Evolutionary conservation across 352 stramenopile genomes (phyloP).

Genomic region (Poterioochromonas sp.): DNA sequence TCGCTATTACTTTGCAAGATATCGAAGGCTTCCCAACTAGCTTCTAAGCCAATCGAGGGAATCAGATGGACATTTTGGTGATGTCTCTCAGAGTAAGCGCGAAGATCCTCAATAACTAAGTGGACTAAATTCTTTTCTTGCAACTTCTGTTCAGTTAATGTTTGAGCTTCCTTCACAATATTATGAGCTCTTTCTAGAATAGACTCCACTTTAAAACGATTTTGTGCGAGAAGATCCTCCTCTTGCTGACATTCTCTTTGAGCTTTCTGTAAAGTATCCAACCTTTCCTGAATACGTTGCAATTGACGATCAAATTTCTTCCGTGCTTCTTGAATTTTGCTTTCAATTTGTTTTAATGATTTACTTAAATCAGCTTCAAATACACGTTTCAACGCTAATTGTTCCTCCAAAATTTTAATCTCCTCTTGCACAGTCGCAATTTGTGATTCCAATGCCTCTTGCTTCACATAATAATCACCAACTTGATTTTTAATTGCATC

Average conservation of each 20-base stretch:
- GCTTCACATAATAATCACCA: background rate
- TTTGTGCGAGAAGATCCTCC: background rate
- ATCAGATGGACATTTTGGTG: no score
- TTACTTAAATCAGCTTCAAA: background rate
- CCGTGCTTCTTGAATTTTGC: background rate
- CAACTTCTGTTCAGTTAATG: background rate
- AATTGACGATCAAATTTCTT: slow-evolving; percentile 24
- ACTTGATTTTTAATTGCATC: background rate
- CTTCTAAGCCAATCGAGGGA: background rate
- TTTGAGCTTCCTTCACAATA: background rate
- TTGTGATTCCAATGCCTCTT: background rate
- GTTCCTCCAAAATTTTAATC: background rate
- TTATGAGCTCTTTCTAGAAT: background rate
- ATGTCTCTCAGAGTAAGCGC: background rate
- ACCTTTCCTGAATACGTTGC: background rate
- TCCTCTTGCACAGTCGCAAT: background rate
- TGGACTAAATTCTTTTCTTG: background rate
- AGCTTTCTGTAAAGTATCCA: background rate
- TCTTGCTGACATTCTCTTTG: background rate
- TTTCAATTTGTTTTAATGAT: background rate
- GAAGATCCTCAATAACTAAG: background rate
- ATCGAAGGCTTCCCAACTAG: background rate
- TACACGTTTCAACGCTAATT: background rate
- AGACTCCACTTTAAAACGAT: background rate
- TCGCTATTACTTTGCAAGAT: background rate